Evolutionary conservation across 2,329 filamentous ascomycete genomes (phyloP).

Genomic region (Cryphonectria nitschkei): DNA sequence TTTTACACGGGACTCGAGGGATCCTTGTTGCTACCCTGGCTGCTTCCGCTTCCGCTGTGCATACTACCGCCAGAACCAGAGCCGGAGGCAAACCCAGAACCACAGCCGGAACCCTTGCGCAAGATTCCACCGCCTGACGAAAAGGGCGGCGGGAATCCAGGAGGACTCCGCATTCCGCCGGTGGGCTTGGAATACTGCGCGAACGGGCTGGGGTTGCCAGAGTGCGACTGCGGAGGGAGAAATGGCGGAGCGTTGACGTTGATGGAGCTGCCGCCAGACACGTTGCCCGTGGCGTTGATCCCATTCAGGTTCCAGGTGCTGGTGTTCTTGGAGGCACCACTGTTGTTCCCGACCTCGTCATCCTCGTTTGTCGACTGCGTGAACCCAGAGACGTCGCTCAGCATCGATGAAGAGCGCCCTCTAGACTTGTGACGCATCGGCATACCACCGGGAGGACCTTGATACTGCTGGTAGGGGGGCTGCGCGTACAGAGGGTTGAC

Average conservation of each 20-base stretch:
- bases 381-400: constrained; percentile 68
- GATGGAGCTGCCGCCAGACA: constrained; percentile 30
- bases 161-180: constrained; percentile 27
- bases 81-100: constrained; percentile 27
- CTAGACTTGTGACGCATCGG: constrained; percentile 48
- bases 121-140: constrained; percentile 28
- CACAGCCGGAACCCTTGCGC: constrained; percentile 26
- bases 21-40: constrained; percentile 52
- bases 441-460: constrained; percentile 37
- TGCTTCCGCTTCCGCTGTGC: constrained; percentile 50
- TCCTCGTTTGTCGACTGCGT: constrained; percentile 64
- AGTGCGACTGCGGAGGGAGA: constrained; percentile 28
- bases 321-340: constrained; percentile 30
- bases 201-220: constrained; percentile 23
- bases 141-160: constrained; percentile 23
- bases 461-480: constrained; percentile 39
- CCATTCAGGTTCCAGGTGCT: constrained; percentile 25
- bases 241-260: constrained; percentile 33
- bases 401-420: constrained; percentile 68
- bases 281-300: constrained; percentile 10
- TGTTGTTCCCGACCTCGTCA: constrained; percentile 38
- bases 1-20: constrained; percentile 52
- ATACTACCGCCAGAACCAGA: constrained; percentile 31
- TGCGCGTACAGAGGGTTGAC: constrained; percentile 42
- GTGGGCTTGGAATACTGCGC: constrained; percentile 25